Percentiles rank a stretch among this genome's conserved stretches.
Conservation (phyloP, 495 filamentous ascomycete species). For the Tuber umbilicatum region DNA sequence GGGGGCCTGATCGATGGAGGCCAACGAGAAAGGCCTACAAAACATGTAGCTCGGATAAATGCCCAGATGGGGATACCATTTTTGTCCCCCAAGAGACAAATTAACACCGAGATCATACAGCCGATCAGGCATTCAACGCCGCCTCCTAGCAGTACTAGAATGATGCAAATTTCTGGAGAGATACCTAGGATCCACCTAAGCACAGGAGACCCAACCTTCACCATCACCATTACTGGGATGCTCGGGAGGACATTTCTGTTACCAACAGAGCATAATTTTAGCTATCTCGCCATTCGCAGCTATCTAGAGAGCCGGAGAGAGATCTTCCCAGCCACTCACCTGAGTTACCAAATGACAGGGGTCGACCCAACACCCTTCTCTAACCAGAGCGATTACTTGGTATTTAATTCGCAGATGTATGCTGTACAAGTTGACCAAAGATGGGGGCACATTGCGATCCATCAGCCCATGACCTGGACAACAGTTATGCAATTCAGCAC, state of each 20-base stretch:
- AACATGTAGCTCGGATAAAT: neutral
- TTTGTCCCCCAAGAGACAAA: neutral
- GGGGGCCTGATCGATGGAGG: neutral
- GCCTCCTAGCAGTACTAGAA: neutral
- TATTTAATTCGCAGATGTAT: neutral
- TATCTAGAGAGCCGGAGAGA: neutral
- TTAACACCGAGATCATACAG: neutral
- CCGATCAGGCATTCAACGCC: neutral
- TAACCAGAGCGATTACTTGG: neutral
- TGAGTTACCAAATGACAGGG: neutral
- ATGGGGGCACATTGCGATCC: no score
- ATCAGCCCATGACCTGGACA: neutral
- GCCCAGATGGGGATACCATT: neutral
- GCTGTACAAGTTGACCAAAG: no score
- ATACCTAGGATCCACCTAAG: neutral
- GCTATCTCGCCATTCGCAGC: neutral
- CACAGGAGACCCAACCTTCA: neutral
- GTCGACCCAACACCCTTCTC: neutral
- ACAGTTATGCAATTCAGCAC: neutral
- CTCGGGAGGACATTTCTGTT: neutral
- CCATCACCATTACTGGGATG: neutral
- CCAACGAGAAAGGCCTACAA: neutral
- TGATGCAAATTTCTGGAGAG: neutral
- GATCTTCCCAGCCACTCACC: neutral
- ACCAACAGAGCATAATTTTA: neutral